phyloP scores from a whole-genome alignment of 2,329 filamentous ascomycete genomes.

The Xylaria sp. region DNA sequence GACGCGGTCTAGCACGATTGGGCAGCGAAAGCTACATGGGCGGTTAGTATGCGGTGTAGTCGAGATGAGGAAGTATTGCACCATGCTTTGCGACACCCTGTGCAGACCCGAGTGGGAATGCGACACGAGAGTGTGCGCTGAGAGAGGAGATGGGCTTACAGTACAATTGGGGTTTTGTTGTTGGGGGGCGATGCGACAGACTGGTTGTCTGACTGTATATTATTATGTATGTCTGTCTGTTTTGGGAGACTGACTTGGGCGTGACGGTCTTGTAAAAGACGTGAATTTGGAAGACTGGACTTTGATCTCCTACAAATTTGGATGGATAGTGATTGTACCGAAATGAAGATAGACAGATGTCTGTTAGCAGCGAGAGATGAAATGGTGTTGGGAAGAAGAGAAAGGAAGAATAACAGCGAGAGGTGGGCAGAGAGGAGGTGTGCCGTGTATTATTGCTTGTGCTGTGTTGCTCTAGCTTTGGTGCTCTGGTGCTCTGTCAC shows the following conservation, averaged over 20 bases:
- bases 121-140: conserved; percentile 42
- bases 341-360: conserved; percentile 14
- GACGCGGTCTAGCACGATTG: conserved; percentile 18
- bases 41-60: conserved; percentile 44
- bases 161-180: conserved; percentile 18
- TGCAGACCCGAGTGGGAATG: conserved; percentile 46
- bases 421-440: conserved; percentile 33
- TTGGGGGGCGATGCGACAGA: conserved; percentile 21
- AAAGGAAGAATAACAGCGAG: conserved; percentile 29
- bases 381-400: conserved; percentile 35
- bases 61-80: conserved; percentile 16
- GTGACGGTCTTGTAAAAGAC: conserved; percentile 10
- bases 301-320: conserved; percentile 2
- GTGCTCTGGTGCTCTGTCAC: neutral
- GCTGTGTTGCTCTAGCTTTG: conserved; percentile 11
- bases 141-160: conserved; percentile 26
- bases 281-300: conserved; percentile 29
- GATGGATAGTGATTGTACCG: conserved; percentile 15
- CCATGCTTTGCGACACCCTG: conserved; percentile 41
- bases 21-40: conserved; percentile 38
- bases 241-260: conserved; percentile 11
- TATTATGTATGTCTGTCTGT: conserved; percentile 10
- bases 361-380: conserved; percentile 19
- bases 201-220: neutral
- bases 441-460: conserved; percentile 19